Base-by-base conservation (phyloP, 192 early-diverging fungal genomes). In the Kappamyces sp. region DNA sequence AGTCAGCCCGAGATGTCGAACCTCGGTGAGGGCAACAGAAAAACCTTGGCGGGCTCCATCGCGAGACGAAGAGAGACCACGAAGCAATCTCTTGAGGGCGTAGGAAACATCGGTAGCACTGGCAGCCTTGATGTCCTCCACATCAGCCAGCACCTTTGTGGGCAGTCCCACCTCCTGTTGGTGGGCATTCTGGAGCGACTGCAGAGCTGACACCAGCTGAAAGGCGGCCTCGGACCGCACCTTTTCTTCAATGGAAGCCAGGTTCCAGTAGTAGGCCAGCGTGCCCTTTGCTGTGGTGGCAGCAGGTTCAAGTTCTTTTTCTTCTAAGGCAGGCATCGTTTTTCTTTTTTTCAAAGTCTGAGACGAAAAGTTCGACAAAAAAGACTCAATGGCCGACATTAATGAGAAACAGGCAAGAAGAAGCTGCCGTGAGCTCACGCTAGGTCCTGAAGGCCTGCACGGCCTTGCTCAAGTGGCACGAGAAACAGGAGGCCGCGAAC, bases 41-140 rank as follows among this genome's bases (percentile, higher is more conserved):
- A 94, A 99, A 4, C 97, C 97, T 58, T 97, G 94, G 46, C 97
- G 77, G 9, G 97, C 94, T 13, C 86, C 92, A 48, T 90, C 84
- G 40, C 93, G 80, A 6, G 87, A 80, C 47, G 86, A 88, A 32
- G 90, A 80, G 43, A 99, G 74, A 57, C 97, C 97, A 62, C 88
- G 75, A 51, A 96, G 71, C 46, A 99, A 77, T 58, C 97, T 86
- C 66, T 84, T 85, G 8, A 95, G 64, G 0, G 86, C 89, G 63
- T 99, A 99, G 5, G 86, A 67, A 12, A 97, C 86, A 60, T 94
- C 92, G 42, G 80, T 78, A 10, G 87, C 82, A 65, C 84, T 88
- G 40, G 74, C 65, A 55, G 66, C 64, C 51, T 90, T 83, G 40
- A 91, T 60, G 12, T 71, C 72, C 40, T 84, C 85, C 34, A 41